Percentiles rank a stretch among this genome's conserved stretches.
phyloP scores from a whole-genome alignment of 306 rosid genomes.

The Cucurbita argyrosperma region DNA sequence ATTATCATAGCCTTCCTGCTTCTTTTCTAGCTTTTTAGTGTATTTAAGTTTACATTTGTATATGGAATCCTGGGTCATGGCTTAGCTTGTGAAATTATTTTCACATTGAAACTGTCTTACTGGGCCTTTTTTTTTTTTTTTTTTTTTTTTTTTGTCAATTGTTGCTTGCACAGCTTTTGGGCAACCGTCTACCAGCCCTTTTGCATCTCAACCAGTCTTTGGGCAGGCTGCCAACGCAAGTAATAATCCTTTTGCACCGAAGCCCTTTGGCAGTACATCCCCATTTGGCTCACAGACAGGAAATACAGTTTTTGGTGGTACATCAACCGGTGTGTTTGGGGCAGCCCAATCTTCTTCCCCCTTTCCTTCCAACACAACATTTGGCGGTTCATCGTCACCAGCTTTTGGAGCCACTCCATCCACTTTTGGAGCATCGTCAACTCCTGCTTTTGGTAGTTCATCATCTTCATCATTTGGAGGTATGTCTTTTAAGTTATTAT shows the following conservation, averaged over 20 bases:
- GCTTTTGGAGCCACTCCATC: conserved; percentile 62
- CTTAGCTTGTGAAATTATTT: neutral
- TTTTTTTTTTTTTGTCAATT: neutral
- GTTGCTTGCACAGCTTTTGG: conserved; percentile 58
- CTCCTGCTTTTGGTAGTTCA: conserved; percentile 53
- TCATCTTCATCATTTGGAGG: conserved; percentile 47
- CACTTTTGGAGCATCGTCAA: conserved; percentile 60
- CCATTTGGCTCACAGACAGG: conserved; percentile 74
- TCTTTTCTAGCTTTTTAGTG: neutral
- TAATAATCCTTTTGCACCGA: conserved; percentile 69
- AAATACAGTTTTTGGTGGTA: conserved; percentile 63
- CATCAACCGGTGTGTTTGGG: conserved; percentile 91
- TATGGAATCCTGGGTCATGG: neutral
- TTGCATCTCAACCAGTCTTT: conserved; percentile 67
- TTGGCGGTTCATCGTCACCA: conserved; percentile 52
- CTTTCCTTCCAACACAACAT: conserved; percentile 51
- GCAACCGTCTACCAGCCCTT: conserved; percentile 69
- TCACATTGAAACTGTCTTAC: neutral
- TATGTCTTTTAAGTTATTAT: conserved; percentile 1
- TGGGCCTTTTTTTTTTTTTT: neutral
- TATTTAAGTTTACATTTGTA: neutral
- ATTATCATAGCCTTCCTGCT: neutral
- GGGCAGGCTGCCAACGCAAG: conserved; percentile 51
- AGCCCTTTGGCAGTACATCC: conserved; percentile 58
- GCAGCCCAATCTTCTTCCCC: conserved; percentile 57